phyloP scores from a whole-genome alignment of 768 basidiomycete genomes.

The Termitomyces sp. region DNA sequence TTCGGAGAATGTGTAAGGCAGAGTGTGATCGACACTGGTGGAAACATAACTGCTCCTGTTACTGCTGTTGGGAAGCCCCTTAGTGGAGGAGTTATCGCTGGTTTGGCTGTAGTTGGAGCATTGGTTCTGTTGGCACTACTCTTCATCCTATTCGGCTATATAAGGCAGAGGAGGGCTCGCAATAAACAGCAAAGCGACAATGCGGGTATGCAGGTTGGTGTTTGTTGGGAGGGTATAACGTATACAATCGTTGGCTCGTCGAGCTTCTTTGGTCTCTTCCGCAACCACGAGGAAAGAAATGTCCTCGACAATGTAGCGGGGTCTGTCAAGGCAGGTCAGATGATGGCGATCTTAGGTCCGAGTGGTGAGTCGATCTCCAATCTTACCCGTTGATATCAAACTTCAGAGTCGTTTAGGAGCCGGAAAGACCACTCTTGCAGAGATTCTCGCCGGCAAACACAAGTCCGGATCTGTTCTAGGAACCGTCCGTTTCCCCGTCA shows the following conservation, averaged over 20 bases:
- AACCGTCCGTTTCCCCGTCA: slow-evolving; percentile 49
- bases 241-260: slow-evolving; percentile 48
- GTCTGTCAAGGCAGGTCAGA: slow-evolving; percentile 67
- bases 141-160: slow-evolving; percentile 58
- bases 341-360: slow-evolving; percentile 91
- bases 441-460: slow-evolving; percentile 79
- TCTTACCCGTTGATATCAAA: background rate
- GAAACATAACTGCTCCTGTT: slow-evolving; percentile 27
- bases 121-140: slow-evolving; percentile 53
- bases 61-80: slow-evolving; percentile 39
- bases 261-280: slow-evolving; percentile 10
- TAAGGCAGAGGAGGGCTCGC: slow-evolving; percentile 59
- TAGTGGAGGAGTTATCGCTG: slow-evolving; percentile 83
- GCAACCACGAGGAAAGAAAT: slow-evolving; percentile 45
- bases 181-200: slow-evolving; percentile 32
- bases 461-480: slow-evolving; percentile 74
- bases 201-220: slow-evolving; percentile 47
- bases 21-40: slow-evolving; percentile 59
- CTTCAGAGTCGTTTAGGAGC: slow-evolving; percentile 41
- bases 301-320: slow-evolving; percentile 73
- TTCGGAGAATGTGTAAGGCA: slow-evolving; percentile 91
- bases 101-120: slow-evolving; percentile 77
- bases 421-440: slow-evolving; percentile 89
- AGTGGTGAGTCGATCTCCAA: slow-evolving; percentile 49
- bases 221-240: slow-evolving; percentile 65